Conservation (phyloP, 305 asterid species). For the Fraxinus paxiana region DNA sequence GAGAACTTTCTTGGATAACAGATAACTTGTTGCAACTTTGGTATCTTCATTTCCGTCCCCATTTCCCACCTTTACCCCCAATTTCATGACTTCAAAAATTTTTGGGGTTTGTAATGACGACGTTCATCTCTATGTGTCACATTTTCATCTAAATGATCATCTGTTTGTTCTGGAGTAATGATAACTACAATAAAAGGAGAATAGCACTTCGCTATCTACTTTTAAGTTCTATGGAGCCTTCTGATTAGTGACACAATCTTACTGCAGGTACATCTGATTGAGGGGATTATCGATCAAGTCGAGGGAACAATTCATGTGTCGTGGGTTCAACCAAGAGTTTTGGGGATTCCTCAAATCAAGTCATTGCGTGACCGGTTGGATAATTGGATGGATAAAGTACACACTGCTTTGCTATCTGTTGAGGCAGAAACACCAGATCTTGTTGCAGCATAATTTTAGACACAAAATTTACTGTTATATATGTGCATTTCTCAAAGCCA, state of each 20-base stretch:
- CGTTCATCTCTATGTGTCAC: not conserved
- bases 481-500: not conserved
- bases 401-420: slow-evolving; percentile 66
- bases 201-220: not conserved
- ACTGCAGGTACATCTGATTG: slow-evolving; percentile 76
- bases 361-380: slow-evolving; percentile 73
- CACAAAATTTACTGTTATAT: not conserved
- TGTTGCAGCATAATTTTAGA: slow-evolving; percentile 54
- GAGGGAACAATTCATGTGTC: slow-evolving; percentile 77
- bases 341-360: slow-evolving; percentile 73
- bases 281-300: slow-evolving; percentile 86
- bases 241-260: slow-evolving; percentile 3
- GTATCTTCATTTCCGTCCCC: not conserved
- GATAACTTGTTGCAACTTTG: not conserved
- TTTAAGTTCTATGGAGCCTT: not conserved
- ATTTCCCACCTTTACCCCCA: not conserved
- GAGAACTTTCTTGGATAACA: not conserved
- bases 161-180: not conserved
- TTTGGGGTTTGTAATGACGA: not conserved
- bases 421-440: slow-evolving; percentile 94
- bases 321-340: slow-evolving; percentile 93
- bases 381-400: slow-evolving; percentile 79
- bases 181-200: not conserved
- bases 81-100: not conserved
- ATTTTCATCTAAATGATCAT: not conserved